Base-by-base conservation (phyloP, 257 asterid species). In the Plantago major region DNA sequence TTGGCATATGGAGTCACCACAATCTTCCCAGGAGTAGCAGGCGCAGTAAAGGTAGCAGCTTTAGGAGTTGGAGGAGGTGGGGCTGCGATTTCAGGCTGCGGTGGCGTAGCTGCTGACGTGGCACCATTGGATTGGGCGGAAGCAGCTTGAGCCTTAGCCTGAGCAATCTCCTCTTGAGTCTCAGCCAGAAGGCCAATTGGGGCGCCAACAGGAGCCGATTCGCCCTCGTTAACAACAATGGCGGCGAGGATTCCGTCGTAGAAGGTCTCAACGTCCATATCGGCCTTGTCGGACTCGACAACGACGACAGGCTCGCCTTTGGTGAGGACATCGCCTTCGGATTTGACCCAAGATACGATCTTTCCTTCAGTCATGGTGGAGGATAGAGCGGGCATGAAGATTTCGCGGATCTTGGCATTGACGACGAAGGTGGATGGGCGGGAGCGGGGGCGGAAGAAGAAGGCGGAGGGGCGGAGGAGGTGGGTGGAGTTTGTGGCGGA, bases 291-390 rank as follows among this genome's bases (percentile, higher is more conserved):
- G 17, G 97, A 89, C 44, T 89, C 97, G 2, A 89, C 95, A 4
- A 89, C 95, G 45, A 86, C 97, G 13, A 86, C 95, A 12, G 95
- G 51, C 54, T 89, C 94, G 40, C 97, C 97, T 58, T 89, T 89
- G 63, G 95, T 75, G 13, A 89, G 22, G 19, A 71, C 73, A 56
- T 89, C 97, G 18, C 97, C 97, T 46, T 89, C 97, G 30, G 97
- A 79, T 73, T 89, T 89, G 18, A 82, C 17, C 97, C 97, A 89
- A 38, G 83, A 77, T 15, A 89, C 97, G 75, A 86, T 89, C 66
- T 86, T 89, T 6, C 97, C 97, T 69, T 89, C 97, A 11, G 97
- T 86, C 97, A 89, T 89, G 55, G 97, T 89, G 42, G 97, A 89
- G 72, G 95, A 86, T 61, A 89, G 86, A 0, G 97, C 97, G 12